phyloP scores from a whole-genome alignment of 306 rosid genomes.

The Sicyos edulis region DNA sequence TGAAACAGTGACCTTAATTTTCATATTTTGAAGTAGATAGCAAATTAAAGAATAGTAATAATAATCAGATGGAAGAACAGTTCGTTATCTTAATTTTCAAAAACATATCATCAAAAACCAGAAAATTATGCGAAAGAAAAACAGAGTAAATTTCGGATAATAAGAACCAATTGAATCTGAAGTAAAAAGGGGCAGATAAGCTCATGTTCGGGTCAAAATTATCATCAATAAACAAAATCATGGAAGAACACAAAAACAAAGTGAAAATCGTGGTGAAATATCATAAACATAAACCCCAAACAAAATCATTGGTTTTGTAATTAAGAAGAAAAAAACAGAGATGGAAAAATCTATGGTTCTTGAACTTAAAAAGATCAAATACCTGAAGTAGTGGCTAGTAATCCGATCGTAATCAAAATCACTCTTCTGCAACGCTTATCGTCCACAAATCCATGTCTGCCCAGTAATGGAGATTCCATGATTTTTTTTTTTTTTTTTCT shows the following conservation, averaged over 20 bases:
- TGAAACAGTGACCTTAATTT: too few species aligned
- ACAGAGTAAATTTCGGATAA: background rate
- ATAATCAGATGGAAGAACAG: background rate
- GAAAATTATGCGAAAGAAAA: background rate
- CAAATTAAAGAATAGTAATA: too few species aligned
- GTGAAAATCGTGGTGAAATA: background rate
- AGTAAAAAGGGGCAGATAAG: background rate
- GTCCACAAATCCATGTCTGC: background rate
- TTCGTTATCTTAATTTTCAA: too few species aligned
- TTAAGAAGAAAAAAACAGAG: too few species aligned
- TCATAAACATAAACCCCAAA: too few species aligned
- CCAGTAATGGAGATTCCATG: slow-evolving; percentile 16
- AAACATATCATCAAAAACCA: background rate
- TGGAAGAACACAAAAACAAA: background rate
- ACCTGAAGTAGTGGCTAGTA: background rate
- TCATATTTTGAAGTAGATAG: background rate
- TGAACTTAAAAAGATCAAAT: background rate
- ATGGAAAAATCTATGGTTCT: too few species aligned
- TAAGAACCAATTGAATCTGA: background rate
- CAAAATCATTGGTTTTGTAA: too few species aligned
- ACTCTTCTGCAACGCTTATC: background rate
- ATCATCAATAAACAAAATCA: background rate
- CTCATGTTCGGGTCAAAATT: background rate
- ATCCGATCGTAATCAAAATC: background rate
- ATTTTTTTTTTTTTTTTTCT: background rate